Evolutionary conservation across 2,329 filamentous ascomycete genomes (phyloP).

Genomic region (Ascochyta fabae): DNA sequence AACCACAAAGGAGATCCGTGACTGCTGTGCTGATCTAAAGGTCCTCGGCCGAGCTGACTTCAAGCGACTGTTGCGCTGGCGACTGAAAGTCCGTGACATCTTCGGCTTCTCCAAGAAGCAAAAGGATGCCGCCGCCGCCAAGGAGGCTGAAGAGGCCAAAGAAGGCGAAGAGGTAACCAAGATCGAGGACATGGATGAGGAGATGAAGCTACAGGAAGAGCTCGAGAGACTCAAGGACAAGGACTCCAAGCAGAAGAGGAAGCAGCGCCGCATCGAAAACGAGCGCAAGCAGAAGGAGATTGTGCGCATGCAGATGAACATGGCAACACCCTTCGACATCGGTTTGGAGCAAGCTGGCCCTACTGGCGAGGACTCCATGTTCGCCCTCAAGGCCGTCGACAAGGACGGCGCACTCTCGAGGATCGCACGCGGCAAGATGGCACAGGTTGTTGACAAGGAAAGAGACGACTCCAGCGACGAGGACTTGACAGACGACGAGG

Average conservation of each 20-base stretch:
- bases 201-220: slow-evolving; percentile 87
- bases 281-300: slow-evolving; percentile 95
- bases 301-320: slow-evolving; percentile 95
- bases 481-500: slow-evolving; percentile 74
- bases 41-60: slow-evolving; percentile 95
- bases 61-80: slow-evolving; percentile 86
- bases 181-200: slow-evolving; percentile 91
- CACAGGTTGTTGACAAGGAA: slow-evolving; percentile 63
- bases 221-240: slow-evolving; percentile 82
- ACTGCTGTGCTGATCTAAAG: slow-evolving; percentile 73
- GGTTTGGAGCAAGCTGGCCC: slow-evolving; percentile 86
- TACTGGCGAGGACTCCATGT: slow-evolving; percentile 81
- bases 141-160: slow-evolving; percentile 48
- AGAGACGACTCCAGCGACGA: slow-evolving; percentile 56
- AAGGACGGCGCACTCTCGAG: slow-evolving; percentile 72
- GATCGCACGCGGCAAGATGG: slow-evolving; percentile 81
- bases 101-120: slow-evolving; percentile 88
- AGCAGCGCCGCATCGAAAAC: slow-evolving; percentile 85
- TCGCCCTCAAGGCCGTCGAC: slow-evolving; percentile 82
- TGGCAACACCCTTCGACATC: slow-evolving; percentile 95
- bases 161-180: slow-evolving; percentile 74
- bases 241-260: slow-evolving; percentile 77
- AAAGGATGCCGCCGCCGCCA: slow-evolving; percentile 54
- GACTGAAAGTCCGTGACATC: slow-evolving; percentile 84
- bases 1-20: slow-evolving; percentile 66